phyloP scores from a whole-genome alignment of 768 basidiomycete genomes.

The Naematelia aurantialba region DNA sequence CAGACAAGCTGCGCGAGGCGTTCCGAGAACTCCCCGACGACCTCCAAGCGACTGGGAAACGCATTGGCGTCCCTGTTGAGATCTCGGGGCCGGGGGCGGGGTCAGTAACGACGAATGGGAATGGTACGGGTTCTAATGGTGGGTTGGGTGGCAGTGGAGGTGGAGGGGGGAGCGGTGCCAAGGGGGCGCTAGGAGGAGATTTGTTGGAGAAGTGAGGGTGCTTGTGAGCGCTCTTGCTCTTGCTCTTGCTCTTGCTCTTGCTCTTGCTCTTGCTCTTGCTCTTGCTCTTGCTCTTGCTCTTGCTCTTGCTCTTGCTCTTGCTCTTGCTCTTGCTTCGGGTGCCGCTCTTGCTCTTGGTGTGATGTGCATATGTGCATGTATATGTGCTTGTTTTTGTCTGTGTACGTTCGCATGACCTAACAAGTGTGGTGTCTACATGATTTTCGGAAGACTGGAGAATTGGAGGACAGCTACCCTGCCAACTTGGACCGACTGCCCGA shows the following conservation, averaged over 20 bases:
- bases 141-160: slow-evolving; percentile 14
- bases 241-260: too few relatives aligned
- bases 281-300: too few relatives aligned
- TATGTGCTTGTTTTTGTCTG: too few relatives aligned
- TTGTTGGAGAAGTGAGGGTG: slow-evolving; percentile 23
- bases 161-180: slow-evolving; percentile 17
- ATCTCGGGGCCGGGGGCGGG: slow-evolving; percentile 2
- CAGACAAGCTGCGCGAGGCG: slow-evolving; percentile 47
- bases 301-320: too few relatives aligned
- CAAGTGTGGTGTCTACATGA: too few relatives aligned
- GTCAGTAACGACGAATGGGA: not conserved
- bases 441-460: too few relatives aligned
- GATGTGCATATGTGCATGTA: too few relatives aligned
- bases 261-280: too few relatives aligned
- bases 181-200: slow-evolving; percentile 17
- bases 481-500: too few relatives aligned
- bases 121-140: not conserved
- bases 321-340: too few relatives aligned
- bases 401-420: too few relatives aligned
- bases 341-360: too few relatives aligned
- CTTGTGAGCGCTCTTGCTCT: not conserved
- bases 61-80: slow-evolving; percentile 27
- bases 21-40: slow-evolving; percentile 39
- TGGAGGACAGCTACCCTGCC: slow-evolving; percentile 65
- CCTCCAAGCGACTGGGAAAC: not conserved